Conservation (phyloP, 441 rosid genomes). For the Pelargonium hybrid region DNA sequence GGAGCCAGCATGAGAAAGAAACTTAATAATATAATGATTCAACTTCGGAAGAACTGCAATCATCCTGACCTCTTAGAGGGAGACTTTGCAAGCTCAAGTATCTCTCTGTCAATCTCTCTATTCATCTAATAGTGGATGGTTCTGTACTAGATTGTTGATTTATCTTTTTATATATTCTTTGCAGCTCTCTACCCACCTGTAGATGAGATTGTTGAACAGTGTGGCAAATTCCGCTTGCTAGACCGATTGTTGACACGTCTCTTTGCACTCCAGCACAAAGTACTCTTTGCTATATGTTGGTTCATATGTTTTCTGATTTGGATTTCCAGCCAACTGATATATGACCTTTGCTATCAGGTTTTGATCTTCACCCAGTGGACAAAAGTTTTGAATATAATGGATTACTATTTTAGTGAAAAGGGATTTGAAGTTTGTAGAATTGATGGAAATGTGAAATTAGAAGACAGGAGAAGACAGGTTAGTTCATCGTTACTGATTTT, state of each 20-base stretch:
- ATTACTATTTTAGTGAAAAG: conserved; percentile 83
- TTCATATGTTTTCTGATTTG: conserved; percentile 16
- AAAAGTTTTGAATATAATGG: conserved; percentile 80
- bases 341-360: conserved; percentile 40
- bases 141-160: conserved; percentile 1
- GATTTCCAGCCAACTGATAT: conserved; percentile 18
- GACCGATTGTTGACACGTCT: conserved; percentile 58
- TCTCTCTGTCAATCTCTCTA: conserved; percentile 11
- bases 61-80: conserved; percentile 89
- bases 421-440: conserved; percentile 87
- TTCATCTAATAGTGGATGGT: conserved; percentile 2
- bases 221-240: conserved; percentile 83
- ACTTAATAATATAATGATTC: conserved; percentile 66
- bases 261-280: conserved; percentile 69
- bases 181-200: conserved; percentile 74
- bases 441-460: conserved; percentile 72
- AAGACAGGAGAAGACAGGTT: conserved; percentile 87
- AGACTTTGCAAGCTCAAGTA: conserved; percentile 66
- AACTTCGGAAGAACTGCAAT: conserved; percentile 94
- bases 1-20: conserved; percentile 50
- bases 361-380: conserved; percentile 88
- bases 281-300: conserved; percentile 25
- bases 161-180: conserved; percentile 14
- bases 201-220: conserved; percentile 72
- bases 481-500: background rate